Percentiles rank a stretch among this genome's conserved stretches.
phyloP scores from a whole-genome alignment of 495 filamentous ascomycete genomes.

The Annulohypoxylon stygium region DNA sequence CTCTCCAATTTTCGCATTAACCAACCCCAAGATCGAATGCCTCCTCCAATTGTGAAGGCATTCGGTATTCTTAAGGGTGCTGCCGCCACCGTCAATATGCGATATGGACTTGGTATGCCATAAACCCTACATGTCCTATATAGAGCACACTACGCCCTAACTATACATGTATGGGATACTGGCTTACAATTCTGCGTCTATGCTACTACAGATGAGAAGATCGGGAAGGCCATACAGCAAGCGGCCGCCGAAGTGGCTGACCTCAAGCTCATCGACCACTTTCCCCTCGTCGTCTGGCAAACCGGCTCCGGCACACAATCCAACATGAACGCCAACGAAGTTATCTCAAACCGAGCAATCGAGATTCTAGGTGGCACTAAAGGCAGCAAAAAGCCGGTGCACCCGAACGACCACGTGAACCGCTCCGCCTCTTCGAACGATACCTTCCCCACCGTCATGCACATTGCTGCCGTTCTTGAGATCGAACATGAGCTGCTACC shows the following conservation, averaged over 20 bases:
- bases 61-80: slow-evolving; percentile 99
- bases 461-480: slow-evolving; percentile 96
- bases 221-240: slow-evolving; percentile 94
- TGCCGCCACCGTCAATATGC: slow-evolving; percentile 95
- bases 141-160: slow-evolving; percentile 32
- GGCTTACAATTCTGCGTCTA: slow-evolving; percentile 40
- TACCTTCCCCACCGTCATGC: slow-evolving; percentile 99
- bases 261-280: slow-evolving; percentile 96
- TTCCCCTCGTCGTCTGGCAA: slow-evolving; percentile 99
- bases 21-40: slow-evolving; percentile 99
- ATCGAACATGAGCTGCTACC: slow-evolving; percentile 88
- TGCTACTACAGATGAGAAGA: slow-evolving; percentile 76
- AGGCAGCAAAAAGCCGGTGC: slow-evolving; percentile 97
- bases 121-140: slow-evolving; percentile 19
- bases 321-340: slow-evolving; percentile 99
- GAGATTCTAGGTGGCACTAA: slow-evolving; percentile 95
- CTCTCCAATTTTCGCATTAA: slow-evolving; percentile 99
- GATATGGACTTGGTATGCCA: slow-evolving; percentile 87
- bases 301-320: slow-evolving; percentile 98
- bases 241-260: slow-evolving; percentile 93
- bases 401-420: slow-evolving; percentile 99
- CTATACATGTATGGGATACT: slow-evolving; percentile 26
- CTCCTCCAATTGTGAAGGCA: slow-evolving; percentile 87
- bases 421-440: slow-evolving; percentile 99
- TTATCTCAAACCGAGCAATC: slow-evolving; percentile 99